Conservation (phyloP, 192 early-diverging fungal species). For the Linnemannia zychae region DNA sequence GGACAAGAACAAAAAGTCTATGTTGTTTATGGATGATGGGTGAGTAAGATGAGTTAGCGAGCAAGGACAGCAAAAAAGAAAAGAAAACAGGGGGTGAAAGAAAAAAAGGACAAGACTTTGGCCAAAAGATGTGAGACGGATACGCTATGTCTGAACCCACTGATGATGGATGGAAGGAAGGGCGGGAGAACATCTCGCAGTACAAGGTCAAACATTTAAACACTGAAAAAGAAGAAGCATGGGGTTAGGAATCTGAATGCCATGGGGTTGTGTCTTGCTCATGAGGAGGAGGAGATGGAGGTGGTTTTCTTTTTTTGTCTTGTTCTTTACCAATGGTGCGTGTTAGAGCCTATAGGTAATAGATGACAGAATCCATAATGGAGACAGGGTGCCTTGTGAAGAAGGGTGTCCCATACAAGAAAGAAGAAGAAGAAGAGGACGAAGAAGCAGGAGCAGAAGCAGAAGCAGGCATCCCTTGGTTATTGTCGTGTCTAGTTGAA, state of each 20-base stretch:
- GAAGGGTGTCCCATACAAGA: too few relatives aligned
- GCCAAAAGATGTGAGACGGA: background rate
- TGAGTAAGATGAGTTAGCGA: background rate
- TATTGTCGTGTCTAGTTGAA: too few relatives aligned
- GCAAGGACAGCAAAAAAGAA: background rate
- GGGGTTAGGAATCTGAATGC: constrained; percentile 5
- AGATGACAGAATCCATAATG: too few relatives aligned
- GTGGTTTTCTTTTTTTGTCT: background rate
- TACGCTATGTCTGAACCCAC: background rate
- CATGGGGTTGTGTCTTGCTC: background rate
- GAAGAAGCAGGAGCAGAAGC: too few relatives aligned
- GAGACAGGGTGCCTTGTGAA: too few relatives aligned
- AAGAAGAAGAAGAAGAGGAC: too few relatives aligned
- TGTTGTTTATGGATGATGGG: background rate
- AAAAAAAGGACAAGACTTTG: background rate
- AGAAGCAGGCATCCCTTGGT: too few relatives aligned
- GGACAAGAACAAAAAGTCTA: background rate
- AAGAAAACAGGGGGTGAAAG: background rate
- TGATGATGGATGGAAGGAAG: background rate
- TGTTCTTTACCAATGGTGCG: background rate
- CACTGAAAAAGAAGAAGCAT: background rate
- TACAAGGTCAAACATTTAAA: background rate
- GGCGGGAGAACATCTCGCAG: background rate
- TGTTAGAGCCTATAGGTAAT: too few relatives aligned
- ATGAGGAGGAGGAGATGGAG: background rate